Base-by-base conservation (phyloP, 2,329 filamentous ascomycete species). In the Trichoderma breve region DNA sequence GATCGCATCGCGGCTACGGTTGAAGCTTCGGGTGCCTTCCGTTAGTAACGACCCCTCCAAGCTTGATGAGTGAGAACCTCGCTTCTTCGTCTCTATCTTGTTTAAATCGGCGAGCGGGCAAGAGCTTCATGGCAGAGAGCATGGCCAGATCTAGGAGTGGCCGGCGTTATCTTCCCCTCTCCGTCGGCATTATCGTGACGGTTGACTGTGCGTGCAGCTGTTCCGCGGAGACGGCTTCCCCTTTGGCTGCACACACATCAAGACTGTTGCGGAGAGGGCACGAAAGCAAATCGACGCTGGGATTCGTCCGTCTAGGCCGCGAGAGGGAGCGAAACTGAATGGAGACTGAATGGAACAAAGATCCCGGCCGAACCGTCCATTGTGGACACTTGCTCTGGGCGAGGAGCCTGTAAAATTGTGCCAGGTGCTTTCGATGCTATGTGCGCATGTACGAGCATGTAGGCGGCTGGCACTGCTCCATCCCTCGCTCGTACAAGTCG, bases 351-450 rank as follows among this genome's bases (percentile, higher is more conserved):
- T 28, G 57, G 53, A 57, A 51, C 39, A 36, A 36, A 36, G 34
- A 51, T 30, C 67, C 67, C 57, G 55, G 66, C 66, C 39, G 39
- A 43, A 43, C 53, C 65, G 55, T 60, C 36, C 26, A 26, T 47
- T 69, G 70, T 67, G 70, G 70, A 32, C 70, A 66, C 70, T 14
- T 21, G 36, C 67, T 67, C 28, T 71, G 63, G 63, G 24, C 53
- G 62, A 66, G n/a, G 70, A 71, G 63, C 68, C 68, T 71, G 68
- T 71, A 63, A 61, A 30, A 69, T 63, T 51, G 68, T 63, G 68
- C 68, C 68, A 71, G 60, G 68, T 71, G 60, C 58, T 51, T 53
- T 24, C 12, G 64, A 51, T 67, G 64, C 64, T 28, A 67, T 67
- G 47, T 55, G 39, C 32, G 63, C 63, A 66, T 66, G 64, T 57